Percentiles rank a stretch among this genome's conserved stretches.
Evolutionary conservation across 139 green algal species (phyloP).

Genomic region (Chlamydomonas incerta): DNA sequence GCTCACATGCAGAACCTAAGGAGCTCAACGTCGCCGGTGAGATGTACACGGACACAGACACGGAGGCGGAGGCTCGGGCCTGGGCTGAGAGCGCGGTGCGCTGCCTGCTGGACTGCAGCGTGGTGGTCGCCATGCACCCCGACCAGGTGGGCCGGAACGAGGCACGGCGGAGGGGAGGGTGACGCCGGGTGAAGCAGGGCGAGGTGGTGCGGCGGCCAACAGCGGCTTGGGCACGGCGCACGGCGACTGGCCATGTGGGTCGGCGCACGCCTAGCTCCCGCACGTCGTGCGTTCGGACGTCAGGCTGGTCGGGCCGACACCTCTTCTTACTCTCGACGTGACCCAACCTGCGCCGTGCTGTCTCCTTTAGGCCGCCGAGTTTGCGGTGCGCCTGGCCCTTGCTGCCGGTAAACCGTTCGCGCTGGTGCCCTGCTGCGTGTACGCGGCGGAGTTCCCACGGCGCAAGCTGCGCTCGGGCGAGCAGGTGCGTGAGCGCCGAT

Average conservation of each 20-base stretch:
- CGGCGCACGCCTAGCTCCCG: too few relatives aligned
- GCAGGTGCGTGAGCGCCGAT: neutral
- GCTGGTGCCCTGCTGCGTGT: constrained; percentile 61
- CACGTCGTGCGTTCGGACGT: too few relatives aligned
- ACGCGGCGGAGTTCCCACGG: constrained; percentile 36
- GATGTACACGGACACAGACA: neutral
- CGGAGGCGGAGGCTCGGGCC: neutral
- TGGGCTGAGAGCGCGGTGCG: neutral
- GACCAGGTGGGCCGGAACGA: constrained; percentile 47
- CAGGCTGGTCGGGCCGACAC: too few relatives aligned
- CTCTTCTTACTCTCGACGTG: too few relatives aligned
- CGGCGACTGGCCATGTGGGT: too few relatives aligned
- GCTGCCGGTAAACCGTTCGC: constrained; percentile 46
- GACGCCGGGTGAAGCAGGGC: too few relatives aligned
- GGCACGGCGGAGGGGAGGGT: too few relatives aligned
- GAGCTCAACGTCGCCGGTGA: too few relatives aligned
- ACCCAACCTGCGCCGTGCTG: too few relatives aligned
- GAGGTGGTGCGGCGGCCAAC: too few relatives aligned
- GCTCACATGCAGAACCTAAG: too few relatives aligned
- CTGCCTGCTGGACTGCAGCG: constrained; percentile 48
- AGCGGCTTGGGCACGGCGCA: too few relatives aligned
- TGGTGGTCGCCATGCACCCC: constrained; percentile 54
- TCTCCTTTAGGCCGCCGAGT: neutral
- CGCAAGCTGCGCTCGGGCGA: neutral
- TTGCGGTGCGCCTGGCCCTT: constrained; percentile 44